Evolutionary conservation across 1,284 basidiomycete genomes (phyloP).

Genomic region (Fereydounia khargensis): DNA sequence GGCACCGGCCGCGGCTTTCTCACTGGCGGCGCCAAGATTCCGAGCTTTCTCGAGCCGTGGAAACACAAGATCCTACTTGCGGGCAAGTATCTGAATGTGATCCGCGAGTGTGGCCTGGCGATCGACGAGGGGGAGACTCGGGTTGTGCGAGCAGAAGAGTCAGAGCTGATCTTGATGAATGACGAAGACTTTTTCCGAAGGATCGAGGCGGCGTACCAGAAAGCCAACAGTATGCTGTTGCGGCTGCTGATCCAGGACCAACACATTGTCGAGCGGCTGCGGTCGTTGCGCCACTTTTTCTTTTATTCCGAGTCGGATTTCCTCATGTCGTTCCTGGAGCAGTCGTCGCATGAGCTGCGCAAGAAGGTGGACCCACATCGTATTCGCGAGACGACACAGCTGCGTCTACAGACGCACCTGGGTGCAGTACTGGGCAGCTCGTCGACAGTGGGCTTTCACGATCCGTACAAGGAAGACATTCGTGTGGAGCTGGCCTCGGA

Average conservation of each 20-base stretch:
- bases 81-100: constrained; percentile 56
- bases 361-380: constrained; percentile 47
- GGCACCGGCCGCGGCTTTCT: constrained; percentile 62
- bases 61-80: constrained; percentile 56
- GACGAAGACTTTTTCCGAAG: constrained; percentile 46
- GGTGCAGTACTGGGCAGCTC: constrained; percentile 53
- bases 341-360: constrained; percentile 47
- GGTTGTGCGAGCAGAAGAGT: neutral
- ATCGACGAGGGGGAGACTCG: constrained; percentile 14
- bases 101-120: constrained; percentile 55
- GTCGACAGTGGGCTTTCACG: constrained; percentile 48
- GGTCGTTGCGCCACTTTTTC: constrained; percentile 54
- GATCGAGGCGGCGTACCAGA: constrained; percentile 52
- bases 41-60: constrained; percentile 54
- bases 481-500: constrained; percentile 51
- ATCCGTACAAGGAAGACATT: constrained; percentile 53
- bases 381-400: constrained; percentile 60
- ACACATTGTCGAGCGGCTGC: constrained; percentile 46
- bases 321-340: constrained; percentile 53
- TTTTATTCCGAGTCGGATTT: constrained; percentile 54
- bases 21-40: constrained; percentile 56
- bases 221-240: constrained; percentile 51
- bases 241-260: constrained; percentile 50
- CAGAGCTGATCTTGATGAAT: constrained; percentile 41
- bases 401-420: constrained; percentile 52